phyloP scores from a whole-genome alignment of 306 rosid species.

The Arachis stenosperma region DNA sequence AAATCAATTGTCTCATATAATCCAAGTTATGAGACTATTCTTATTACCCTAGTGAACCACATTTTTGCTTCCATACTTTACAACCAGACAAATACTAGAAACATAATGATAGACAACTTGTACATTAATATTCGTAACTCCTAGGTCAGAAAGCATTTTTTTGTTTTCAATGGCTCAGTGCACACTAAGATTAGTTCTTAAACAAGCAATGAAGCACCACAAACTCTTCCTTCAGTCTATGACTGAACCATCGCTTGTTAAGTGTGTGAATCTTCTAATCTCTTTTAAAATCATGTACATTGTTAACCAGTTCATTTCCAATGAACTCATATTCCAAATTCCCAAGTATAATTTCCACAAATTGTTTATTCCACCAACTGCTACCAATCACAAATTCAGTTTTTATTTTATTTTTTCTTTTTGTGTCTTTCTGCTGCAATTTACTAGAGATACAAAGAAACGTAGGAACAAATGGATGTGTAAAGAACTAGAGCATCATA shows the following conservation, averaged over 20 bases:
- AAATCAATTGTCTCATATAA: too few relatives aligned
- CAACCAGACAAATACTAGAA: not conserved
- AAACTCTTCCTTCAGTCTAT: not conserved
- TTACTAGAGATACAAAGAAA: not conserved
- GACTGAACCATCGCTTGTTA: not conserved
- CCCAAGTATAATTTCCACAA: not conserved
- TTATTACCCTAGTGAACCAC: not conserved
- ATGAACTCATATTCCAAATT: not conserved
- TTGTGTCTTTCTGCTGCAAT: not conserved
- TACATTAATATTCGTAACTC: too few relatives aligned
- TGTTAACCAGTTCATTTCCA: not conserved
- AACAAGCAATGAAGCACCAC: not conserved
- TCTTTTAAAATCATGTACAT: not conserved
- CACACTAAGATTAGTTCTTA: not conserved
- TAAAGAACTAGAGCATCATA: not conserved
- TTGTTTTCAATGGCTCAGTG: not conserved
- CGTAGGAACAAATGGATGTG: not conserved
- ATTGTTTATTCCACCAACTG: not conserved
- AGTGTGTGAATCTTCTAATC: not conserved
- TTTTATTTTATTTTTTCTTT: not conserved
- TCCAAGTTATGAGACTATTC: not conserved
- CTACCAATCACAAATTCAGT: not conserved
- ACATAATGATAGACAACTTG: constrained; percentile 1
- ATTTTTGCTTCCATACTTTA: not conserved
- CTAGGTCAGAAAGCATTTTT: too few relatives aligned